A percentile compares a stretch with the other conserved stretches of the same genome.
Evolutionary conservation across 768 basidiomycete genomes (phyloP).

Genomic region (Russula emetica): DNA sequence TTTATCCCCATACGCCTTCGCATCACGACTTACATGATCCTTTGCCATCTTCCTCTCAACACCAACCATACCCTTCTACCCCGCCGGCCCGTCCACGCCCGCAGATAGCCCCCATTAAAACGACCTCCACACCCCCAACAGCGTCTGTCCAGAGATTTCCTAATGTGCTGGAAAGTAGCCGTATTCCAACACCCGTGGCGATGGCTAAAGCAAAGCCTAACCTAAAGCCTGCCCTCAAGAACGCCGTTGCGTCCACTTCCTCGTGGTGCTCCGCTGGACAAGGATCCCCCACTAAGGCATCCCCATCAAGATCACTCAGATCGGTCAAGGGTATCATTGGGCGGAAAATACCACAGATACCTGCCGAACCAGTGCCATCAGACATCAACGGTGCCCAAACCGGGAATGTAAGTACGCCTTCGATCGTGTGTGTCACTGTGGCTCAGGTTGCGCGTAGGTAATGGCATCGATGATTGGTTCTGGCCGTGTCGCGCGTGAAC

Average conservation of each 20-base stretch:
- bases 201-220: conserved; percentile 14
- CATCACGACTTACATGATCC: conserved; percentile 5
- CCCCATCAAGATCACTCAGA: conserved; percentile 26
- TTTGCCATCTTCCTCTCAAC: conserved; percentile 5
- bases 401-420: conserved; percentile 9
- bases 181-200: conserved; percentile 21
- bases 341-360: conserved; percentile 22
- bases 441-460: conserved; percentile 7
- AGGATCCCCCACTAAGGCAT: conserved; percentile 23
- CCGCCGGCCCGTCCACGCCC: conserved; percentile 18
- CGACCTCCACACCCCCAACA: background rate
- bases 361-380: background rate
- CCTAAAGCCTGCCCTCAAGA: conserved; percentile 28
- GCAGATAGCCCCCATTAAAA: background rate
- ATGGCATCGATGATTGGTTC: background rate
- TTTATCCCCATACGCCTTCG: background rate
- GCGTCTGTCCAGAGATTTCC: background rate
- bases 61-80: conserved; percentile 11
- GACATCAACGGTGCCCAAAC: background rate
- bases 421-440: background rate
- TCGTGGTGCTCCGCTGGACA: background rate
- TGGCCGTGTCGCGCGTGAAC: conserved; percentile 16
- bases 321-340: conserved; percentile 24
- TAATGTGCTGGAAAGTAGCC: conserved; percentile 9
- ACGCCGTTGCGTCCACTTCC: conserved; percentile 1